Evolutionary conservation across 208 protist species (phyloP), one percentile per base, ranked within the genome.

Genomic region (Leishmania amazonensis): DNA sequence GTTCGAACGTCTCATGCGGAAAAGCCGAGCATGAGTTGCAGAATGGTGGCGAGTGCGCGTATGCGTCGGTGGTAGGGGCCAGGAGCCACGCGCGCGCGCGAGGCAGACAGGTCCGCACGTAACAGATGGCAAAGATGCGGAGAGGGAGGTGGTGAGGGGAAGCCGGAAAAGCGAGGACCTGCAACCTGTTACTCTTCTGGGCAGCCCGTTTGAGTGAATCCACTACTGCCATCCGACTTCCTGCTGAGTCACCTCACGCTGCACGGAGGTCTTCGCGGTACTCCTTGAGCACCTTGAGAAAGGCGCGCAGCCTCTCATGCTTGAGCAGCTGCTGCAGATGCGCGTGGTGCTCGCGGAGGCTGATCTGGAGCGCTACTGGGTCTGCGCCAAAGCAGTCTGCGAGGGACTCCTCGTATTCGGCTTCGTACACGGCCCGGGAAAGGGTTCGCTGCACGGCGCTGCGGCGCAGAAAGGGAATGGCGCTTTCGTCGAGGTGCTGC

Each of bases 371-470:
- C 19, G 78, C 81, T 19, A n/a, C 42, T 17, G 81, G 83, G 78
- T 82, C 81, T 7, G 11, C 54, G 58, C 89, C 86, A 40, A 92
- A 92, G 80, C 89, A 92, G 28, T 88, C 84, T 40, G 15, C 62
- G 47, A 92, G 81, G 7, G 82, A 83, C 73, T 40, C 60, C n/a
- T 81, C 80, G 78, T 85, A 92, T 73, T 92, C 86, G 49, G 81
- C 62, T 24, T 84, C 78, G 75, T 92, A 89, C 45, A 92, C 89
- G 11, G 86, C 86, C 0, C 86, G 84, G 6, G 82, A 82, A 19
- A 92, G 81, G 54, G 81, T 87, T 31, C 89, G 86, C 72, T 92
- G 89, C 80, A 92, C 57, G 42, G 89, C 80, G 35, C 81, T 92
- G 13, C 80, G 83, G 15, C 79, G 57, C 51, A 92, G 80, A 47